Percentiles rank a stretch among this genome's conserved stretches.
Conservation (phyloP, 306 rosid genomes). For the Inga oerstediana region DNA sequence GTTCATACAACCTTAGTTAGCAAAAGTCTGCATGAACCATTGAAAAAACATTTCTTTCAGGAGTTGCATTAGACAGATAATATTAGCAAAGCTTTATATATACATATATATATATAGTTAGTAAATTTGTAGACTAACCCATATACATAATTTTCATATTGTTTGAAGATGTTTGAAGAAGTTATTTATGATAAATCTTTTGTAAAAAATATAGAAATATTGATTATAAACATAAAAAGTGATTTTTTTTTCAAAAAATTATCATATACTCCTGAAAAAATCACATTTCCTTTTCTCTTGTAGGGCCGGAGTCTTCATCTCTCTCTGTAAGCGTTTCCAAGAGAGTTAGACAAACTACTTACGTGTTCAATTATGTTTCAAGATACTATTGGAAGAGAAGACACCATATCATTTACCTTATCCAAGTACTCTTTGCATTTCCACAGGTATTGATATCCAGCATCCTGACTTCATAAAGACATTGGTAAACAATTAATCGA, state of each 20-base stretch:
- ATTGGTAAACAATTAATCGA: conserved; percentile 28
- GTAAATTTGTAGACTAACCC: no score
- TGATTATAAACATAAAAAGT: no score
- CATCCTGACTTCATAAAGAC: conserved; percentile 63
- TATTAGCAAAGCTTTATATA: background rate
- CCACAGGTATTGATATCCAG: conserved; percentile 74
- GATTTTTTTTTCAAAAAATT: no score
- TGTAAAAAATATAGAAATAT: no score
- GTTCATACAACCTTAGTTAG: background rate
- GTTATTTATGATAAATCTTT: no score
- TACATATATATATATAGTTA: background rate
- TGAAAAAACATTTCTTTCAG: background rate
- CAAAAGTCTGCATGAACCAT: background rate
- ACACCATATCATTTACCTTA: conserved; percentile 51
- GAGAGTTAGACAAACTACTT: conserved; percentile 17
- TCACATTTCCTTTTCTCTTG: no score
- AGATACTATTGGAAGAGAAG: conserved; percentile 26
- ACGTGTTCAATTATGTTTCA: background rate
- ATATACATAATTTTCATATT: no score
- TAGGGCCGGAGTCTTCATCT: no score
- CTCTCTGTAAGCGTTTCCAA: background rate
- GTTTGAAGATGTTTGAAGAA: no score
- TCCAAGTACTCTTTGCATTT: conserved; percentile 72
- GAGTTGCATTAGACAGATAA: background rate
- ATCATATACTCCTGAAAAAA: no score